Conservation (phyloP, 225 moss, liverwort and hornwort genomes). For the Physcomitrellopsis africana region DNA sequence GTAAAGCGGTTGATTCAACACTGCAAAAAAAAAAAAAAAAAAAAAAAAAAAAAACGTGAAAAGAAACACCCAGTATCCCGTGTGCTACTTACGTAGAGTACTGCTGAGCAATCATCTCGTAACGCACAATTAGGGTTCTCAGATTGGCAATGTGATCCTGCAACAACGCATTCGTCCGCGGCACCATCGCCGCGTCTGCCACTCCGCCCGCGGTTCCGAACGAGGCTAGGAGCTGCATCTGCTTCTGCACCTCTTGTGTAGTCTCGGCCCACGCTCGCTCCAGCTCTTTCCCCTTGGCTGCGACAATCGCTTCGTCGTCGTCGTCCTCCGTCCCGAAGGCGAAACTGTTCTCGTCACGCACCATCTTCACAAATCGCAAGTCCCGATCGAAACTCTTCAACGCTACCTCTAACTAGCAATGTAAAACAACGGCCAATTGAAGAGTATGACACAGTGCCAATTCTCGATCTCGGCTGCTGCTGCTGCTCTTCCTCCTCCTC, state of each 20-base stretch:
- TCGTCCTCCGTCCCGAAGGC: conserved; percentile 36
- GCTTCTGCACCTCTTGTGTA: conserved; percentile 72
- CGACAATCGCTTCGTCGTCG: conserved; percentile 35
- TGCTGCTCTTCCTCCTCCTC: too few species aligned
- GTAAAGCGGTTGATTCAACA: neutral
- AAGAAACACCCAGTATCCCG: neutral
- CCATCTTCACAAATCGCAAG: conserved; percentile 17
- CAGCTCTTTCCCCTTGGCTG: conserved; percentile 45
- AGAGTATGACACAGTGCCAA: too few species aligned
- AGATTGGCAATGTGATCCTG: conserved; percentile 79
- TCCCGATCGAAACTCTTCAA: neutral
- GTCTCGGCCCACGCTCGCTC: conserved; percentile 53
- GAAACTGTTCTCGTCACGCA: conserved; percentile 25
- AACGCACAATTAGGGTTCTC: conserved; percentile 65
- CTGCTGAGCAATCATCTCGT: conserved; percentile 81
- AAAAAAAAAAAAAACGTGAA: neutral
- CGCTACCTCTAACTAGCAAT: neutral
- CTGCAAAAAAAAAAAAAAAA: neutral
- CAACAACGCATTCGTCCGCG: conserved; percentile 80
- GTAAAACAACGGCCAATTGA: too few species aligned
- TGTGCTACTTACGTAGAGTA: conserved; percentile 53
- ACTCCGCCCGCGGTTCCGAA: conserved; percentile 57
- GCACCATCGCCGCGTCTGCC: conserved; percentile 72
- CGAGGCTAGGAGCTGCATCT: conserved; percentile 69
- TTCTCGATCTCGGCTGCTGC: too few species aligned